Evolutionary conservation across 2,329 filamentous ascomycete genomes (phyloP).

Genomic region (Cadophora luteo-olivacea): DNA sequence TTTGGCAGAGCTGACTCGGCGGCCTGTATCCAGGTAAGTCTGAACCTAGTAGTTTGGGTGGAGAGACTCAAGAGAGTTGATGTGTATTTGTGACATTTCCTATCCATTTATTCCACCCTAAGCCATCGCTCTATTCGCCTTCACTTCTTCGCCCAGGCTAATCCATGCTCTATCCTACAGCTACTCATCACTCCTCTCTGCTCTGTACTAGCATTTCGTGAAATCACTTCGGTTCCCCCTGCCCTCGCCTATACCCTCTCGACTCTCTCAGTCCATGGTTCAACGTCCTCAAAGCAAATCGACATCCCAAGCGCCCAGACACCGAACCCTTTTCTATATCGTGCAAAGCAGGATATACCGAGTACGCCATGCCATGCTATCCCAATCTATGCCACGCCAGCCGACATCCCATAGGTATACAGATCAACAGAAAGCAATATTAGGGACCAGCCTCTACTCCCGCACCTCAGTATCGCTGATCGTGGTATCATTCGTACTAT

Average conservation of each 20-base stretch:
- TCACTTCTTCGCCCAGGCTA: not conserved
- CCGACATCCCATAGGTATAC: not conserved
- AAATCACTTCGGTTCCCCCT: not conserved
- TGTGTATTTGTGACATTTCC: no score
- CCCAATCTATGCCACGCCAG: not conserved
- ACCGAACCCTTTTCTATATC: not conserved
- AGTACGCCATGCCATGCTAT: not conserved
- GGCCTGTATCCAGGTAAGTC: no score
- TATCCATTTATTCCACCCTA: not conserved
- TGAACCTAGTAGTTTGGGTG: no score
- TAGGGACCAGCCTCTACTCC: slow-evolving; percentile 16
- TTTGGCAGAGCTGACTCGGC: no score
- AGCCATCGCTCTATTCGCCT: not conserved
- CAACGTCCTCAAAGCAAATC: not conserved
- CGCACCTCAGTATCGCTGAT: not conserved
- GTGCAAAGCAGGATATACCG: not conserved
- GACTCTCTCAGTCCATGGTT: no score
- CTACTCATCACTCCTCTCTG: not conserved
- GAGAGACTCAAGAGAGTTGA: no score
- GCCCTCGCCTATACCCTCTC: no score
- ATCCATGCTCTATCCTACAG: not conserved
- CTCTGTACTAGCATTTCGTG: not conserved
- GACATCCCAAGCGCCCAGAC: not conserved
- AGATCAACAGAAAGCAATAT: not conserved
- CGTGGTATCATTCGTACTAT: slow-evolving; percentile 7